These are phyloP conservation scores for Effrenium voratum DNA, from an alignment of 73 alveolate genomes.

Conservation along the genomic window DNA sequence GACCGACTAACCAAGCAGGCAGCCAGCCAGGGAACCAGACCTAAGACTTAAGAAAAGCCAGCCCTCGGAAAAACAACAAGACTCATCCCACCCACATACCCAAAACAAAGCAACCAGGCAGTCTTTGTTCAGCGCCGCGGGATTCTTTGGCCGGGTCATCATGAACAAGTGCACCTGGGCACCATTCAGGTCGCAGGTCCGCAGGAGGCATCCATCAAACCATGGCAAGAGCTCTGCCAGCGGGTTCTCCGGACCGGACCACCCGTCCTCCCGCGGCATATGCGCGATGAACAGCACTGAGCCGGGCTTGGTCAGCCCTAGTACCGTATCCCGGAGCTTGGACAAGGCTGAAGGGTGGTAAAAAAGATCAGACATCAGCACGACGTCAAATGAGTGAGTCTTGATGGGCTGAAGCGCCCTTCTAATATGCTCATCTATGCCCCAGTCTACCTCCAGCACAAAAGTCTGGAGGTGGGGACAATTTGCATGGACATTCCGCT, in stretches of 20 bases:
- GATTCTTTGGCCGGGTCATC: background rate
- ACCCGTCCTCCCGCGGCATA: conserved; percentile 14
- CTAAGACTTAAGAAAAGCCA: too few species aligned
- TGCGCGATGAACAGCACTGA: conserved; percentile 18
- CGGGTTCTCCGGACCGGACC: background rate
- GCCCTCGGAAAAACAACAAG: too few species aligned
- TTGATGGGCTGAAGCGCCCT: background rate
- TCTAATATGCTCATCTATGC: background rate
- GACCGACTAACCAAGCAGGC: too few species aligned
- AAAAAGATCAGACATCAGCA: conserved; percentile 50
- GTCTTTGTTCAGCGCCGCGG: too few species aligned
- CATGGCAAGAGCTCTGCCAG: background rate
- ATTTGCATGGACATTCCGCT: conserved; percentile 13
- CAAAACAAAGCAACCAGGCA: too few species aligned
- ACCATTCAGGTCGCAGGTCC: background rate
- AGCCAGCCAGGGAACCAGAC: too few species aligned
- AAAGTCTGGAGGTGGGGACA: conserved; percentile 12
- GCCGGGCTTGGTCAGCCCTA: conserved; percentile 12
- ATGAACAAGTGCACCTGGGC: conserved; percentile 18
- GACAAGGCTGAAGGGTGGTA: background rate
- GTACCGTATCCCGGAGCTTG: conserved; percentile 36
- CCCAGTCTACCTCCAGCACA: conserved; percentile 59
- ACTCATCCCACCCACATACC: too few species aligned
- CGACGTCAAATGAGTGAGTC: background rate
- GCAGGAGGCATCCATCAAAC: conserved; percentile 13